A percentile compares a stretch with the other conserved stretches of the same genome.
Evolutionary conservation across 2,329 filamentous ascomycete species (phyloP).

Genomic region (Cladosporium sp.): DNA sequence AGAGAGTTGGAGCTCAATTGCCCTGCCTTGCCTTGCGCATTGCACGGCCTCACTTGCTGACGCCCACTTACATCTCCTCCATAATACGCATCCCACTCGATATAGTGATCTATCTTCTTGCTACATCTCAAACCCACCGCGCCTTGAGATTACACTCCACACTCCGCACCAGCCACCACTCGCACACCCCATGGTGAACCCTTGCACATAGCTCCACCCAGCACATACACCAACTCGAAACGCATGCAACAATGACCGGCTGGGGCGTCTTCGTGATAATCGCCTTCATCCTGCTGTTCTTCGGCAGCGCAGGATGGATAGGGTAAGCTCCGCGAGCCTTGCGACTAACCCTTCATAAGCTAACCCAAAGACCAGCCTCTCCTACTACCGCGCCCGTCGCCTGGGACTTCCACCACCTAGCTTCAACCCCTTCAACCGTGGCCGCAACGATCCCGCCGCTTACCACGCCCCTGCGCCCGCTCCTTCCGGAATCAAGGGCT

Average conservation of each 20-base stretch:
- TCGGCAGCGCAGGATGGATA: slow-evolving; percentile 64
- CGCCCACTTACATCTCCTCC: neutral
- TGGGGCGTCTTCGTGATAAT: slow-evolving; percentile 71
- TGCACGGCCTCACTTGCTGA: slow-evolving; percentile 2
- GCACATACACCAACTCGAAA: neutral
- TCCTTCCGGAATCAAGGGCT: slow-evolving; percentile 66
- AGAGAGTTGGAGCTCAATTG: neutral
- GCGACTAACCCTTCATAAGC: slow-evolving; percentile 2
- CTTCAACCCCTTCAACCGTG: slow-evolving; percentile 65
- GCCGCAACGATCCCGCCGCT: slow-evolving; percentile 26
- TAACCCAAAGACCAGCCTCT: slow-evolving; percentile 49
- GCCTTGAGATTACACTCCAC: neutral
- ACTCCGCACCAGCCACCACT: slow-evolving; percentile 5
- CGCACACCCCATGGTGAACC: slow-evolving; percentile 7
- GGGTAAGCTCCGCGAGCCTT: slow-evolving; percentile 37
- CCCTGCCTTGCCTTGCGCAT: slow-evolving; percentile 2
- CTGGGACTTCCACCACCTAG: slow-evolving; percentile 74
- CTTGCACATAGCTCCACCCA: slow-evolving; percentile 8
- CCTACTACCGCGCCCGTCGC: slow-evolving; percentile 69
- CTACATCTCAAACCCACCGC: neutral
- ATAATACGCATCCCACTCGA: neutral
- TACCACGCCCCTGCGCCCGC: slow-evolving; percentile 55
- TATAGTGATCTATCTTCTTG: neutral
- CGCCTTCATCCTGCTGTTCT: slow-evolving; percentile 62
- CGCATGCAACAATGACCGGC: slow-evolving; percentile 25